phyloP scores from a whole-genome alignment of 805 yeast species.

The Scheffersomyces spartinae region DNA sequence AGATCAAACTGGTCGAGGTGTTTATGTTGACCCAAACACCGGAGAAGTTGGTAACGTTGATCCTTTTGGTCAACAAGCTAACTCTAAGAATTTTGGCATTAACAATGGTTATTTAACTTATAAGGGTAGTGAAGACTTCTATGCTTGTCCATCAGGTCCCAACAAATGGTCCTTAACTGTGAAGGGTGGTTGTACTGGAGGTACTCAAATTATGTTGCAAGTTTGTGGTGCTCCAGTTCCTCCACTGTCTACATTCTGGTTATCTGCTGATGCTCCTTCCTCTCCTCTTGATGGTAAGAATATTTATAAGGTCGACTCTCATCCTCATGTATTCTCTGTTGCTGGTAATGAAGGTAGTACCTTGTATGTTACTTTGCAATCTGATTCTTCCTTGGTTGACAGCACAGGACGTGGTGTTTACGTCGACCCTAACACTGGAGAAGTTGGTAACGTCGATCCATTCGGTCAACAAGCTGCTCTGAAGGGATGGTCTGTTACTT shows the following conservation, averaged over 20 bases:
- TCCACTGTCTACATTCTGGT: too few relatives aligned
- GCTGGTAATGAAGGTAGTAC: constrained; percentile 19
- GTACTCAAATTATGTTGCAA: constrained; percentile 14
- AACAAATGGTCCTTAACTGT: constrained; percentile 14
- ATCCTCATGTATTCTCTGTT: constrained; percentile 22
- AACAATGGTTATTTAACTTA: constrained; percentile 12
- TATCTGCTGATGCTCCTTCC: too few relatives aligned
- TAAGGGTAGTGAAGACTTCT: constrained; percentile 14
- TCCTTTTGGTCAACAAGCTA: constrained; percentile 17
- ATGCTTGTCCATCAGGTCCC: constrained; percentile 20
- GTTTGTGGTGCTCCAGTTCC: too few relatives aligned
- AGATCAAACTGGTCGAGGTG: constrained; percentile 19
- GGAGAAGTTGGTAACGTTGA: constrained; percentile 23
- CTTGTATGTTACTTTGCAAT: constrained; percentile 12
- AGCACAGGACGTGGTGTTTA: constrained; percentile 17
- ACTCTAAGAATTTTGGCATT: constrained; percentile 17
- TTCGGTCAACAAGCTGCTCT: constrained; percentile 17
- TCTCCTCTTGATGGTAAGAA: too few relatives aligned
- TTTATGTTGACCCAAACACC: constrained; percentile 15
- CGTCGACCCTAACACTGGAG: constrained; percentile 18
- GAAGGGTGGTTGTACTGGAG: constrained; percentile 17
- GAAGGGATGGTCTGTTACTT: constrained; percentile 14
- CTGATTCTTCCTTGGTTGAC: constrained; percentile 18
- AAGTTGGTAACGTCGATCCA: constrained; percentile 20
- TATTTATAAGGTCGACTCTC: constrained; percentile 17